phyloP scores from a whole-genome alignment of 2,329 filamentous ascomycete species.

The Cladosporium sp. region DNA sequence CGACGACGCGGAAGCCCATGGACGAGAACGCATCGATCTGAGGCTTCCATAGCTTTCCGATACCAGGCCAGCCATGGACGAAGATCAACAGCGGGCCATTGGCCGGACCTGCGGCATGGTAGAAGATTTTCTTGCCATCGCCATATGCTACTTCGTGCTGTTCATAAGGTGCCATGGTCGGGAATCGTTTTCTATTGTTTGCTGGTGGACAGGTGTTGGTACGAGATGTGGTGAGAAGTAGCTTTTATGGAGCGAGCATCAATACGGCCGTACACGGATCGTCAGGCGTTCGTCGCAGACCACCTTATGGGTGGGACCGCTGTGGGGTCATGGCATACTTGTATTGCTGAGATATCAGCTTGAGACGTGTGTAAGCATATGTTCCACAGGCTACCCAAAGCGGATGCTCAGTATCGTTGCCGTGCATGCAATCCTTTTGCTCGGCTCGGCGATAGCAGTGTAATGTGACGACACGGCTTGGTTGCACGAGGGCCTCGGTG shows the following conservation, averaged over 20 bases:
- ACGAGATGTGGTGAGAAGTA: not conserved
- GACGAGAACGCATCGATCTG: conserved; percentile 31
- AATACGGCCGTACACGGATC: not conserved
- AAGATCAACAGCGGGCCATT: conserved; percentile 27
- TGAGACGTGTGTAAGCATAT: no score
- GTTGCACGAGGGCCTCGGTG: no score
- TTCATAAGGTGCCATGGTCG: conserved; percentile 18
- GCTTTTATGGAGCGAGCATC: not conserved
- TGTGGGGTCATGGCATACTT: no score
- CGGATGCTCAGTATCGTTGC: no score
- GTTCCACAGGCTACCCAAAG: no score
- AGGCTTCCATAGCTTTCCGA: conserved; percentile 34
- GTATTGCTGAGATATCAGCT: no score
- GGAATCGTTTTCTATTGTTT: not conserved
- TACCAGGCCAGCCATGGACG: conserved; percentile 33
- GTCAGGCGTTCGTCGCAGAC: no score
- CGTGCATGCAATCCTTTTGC: no score
- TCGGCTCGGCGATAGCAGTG: no score
- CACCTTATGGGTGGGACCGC: no score
- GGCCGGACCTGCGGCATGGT: conserved; percentile 25
- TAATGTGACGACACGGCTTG: no score
- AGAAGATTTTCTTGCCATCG: conserved; percentile 24
- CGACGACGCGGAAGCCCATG: conserved; percentile 24
- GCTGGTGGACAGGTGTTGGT: not conserved
- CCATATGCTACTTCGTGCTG: conserved; percentile 21